These are phyloP conservation scores for Cucumis melo DNA, from an alignment of 306 rosid genomes.

Conservation along the genomic window DNA sequence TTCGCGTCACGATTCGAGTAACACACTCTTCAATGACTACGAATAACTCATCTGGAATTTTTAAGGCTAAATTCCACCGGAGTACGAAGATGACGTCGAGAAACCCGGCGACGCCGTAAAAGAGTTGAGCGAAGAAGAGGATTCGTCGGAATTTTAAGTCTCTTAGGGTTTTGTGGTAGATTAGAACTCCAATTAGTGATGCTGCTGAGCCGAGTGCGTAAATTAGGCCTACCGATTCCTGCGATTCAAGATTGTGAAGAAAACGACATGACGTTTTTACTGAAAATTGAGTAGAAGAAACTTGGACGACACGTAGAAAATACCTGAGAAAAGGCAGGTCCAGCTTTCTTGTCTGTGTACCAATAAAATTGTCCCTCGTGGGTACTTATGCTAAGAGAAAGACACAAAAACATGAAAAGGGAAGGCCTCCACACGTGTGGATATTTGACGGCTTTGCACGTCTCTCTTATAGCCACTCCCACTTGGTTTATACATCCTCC, in stretches of 20 bases:
- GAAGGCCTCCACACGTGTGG: slow-evolving; percentile 80
- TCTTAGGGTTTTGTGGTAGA: slow-evolving; percentile 65
- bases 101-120: slow-evolving; percentile 42
- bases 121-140: slow-evolving; percentile 47
- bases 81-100: slow-evolving; percentile 47
- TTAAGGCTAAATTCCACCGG: slow-evolving; percentile 45
- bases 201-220: slow-evolving; percentile 66
- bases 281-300: not conserved
- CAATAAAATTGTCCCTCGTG: slow-evolving; percentile 78
- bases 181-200: slow-evolving; percentile 52
- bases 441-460: slow-evolving; percentile 35
- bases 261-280: not conserved
- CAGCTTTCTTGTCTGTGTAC: slow-evolving; percentile 67
- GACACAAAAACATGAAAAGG: slow-evolving; percentile 49
- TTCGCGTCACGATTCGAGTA: slow-evolving; percentile 22
- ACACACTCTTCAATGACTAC: slow-evolving; percentile 48
- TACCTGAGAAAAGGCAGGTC: slow-evolving; percentile 82
- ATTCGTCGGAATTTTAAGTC: slow-evolving; percentile 40
- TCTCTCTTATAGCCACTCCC: slow-evolving; percentile 29
- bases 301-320: not conserved
- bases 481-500: slow-evolving; percentile 13
- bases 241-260: not conserved
- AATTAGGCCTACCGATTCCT: slow-evolving; percentile 68
- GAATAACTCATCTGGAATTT: slow-evolving; percentile 51
- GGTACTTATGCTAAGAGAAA: slow-evolving; percentile 43